These are phyloP conservation scores for Emydomyces testavorans DNA, from an alignment of 2,329 filamentous ascomycete species.

Conservation along the genomic window DNA sequence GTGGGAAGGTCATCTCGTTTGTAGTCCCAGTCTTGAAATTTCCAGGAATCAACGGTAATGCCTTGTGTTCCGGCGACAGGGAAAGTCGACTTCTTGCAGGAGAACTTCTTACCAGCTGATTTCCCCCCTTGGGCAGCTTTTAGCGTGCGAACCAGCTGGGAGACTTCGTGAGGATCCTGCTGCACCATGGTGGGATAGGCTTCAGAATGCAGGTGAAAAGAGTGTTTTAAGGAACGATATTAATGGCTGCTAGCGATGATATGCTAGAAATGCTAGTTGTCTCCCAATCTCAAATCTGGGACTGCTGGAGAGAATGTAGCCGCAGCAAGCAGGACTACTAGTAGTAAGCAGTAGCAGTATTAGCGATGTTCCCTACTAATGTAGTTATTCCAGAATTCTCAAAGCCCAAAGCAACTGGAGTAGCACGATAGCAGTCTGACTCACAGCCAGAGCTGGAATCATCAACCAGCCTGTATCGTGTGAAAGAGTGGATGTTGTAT, in stretches of 20 bases:
- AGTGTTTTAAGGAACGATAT: background rate
- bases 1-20: slow-evolving; percentile 76
- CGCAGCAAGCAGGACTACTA: no score
- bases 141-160: slow-evolving; percentile 53
- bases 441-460: background rate
- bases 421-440: background rate
- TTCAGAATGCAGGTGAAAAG: background rate
- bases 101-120: slow-evolving; percentile 47
- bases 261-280: background rate
- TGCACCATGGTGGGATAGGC: slow-evolving; percentile 40
- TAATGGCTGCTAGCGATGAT: background rate
- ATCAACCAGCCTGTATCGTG: background rate
- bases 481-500: no score
- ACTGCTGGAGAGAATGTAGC: no score
- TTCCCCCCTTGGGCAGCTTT: slow-evolving; percentile 45
- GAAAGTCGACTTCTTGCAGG: slow-evolving; percentile 72
- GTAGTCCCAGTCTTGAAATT: slow-evolving; percentile 91
- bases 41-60: slow-evolving; percentile 77
- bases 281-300: background rate
- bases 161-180: slow-evolving; percentile 60
- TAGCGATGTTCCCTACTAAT: no score
- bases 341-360: no score
- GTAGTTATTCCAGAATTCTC: background rate
- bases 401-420: background rate
- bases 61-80: slow-evolving; percentile 52